phyloP scores from a whole-genome alignment of 78 protist species.

The Paratrimastix pyriformis region DNA sequence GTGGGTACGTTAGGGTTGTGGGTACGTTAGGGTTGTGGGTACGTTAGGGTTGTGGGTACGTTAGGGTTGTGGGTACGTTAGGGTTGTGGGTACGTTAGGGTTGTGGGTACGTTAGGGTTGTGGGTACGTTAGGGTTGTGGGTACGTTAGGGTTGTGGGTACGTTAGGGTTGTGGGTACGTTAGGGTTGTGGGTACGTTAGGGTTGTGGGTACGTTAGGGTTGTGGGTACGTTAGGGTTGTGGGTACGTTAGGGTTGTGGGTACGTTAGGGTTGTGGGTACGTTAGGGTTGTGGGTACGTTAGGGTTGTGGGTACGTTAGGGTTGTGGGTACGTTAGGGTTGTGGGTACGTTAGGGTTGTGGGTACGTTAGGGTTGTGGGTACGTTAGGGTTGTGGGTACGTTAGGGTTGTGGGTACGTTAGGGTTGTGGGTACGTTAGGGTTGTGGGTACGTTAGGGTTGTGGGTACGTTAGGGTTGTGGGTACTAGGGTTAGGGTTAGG shows the following conservation, averaged over 20 bases:
- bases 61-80: background rate
- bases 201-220: conserved; percentile 18
- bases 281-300: conserved; percentile 21
- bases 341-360: conserved; percentile 8
- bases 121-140: conserved; percentile 1
- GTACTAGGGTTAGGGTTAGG: conserved; percentile 20
- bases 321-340: conserved; percentile 8
- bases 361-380: conserved; percentile 13
- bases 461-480: conserved; percentile 4
- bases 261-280: conserved; percentile 13
- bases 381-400: conserved; percentile 9
- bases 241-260: conserved; percentile 21
- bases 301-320: conserved; percentile 14
- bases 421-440: conserved; percentile 10
- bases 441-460: conserved; percentile 15
- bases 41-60: background rate
- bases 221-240: background rate
- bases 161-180: conserved; percentile 15
- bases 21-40: background rate
- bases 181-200: conserved; percentile 6
- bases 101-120: background rate
- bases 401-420: background rate
- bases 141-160: conserved; percentile 16
- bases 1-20: background rate
- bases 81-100: conserved; percentile 5